phyloP scores from a whole-genome alignment of 441 rosid genomes.

The Erodium chrysanthum region DNA sequence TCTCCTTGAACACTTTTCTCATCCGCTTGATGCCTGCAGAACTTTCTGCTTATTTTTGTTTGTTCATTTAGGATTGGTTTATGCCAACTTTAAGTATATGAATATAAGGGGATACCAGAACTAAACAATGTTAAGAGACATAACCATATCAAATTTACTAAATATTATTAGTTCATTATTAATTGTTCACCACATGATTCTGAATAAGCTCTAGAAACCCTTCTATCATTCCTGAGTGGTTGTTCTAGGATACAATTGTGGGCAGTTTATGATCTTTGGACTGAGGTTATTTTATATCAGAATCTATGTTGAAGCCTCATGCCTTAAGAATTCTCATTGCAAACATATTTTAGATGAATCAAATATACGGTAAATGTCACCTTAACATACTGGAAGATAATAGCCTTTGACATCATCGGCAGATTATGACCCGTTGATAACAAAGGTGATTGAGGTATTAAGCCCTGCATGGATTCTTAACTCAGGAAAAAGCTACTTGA shows the following conservation, averaged over 20 bases:
- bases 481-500: background rate
- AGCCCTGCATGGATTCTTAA: background rate
- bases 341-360: background rate
- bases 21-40: background rate
- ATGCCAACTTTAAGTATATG: constrained; percentile 35
- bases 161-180: background rate
- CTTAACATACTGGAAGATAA: background rate
- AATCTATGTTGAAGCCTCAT: background rate
- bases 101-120: constrained; percentile 48
- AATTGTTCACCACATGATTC: background rate
- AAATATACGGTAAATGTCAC: background rate
- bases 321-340: background rate
- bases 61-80: constrained; percentile 30
- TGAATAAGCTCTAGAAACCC: background rate
- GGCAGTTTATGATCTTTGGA: background rate
- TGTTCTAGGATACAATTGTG: background rate
- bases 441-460: background rate
- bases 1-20: constrained; percentile 37
- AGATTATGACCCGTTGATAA: background rate
- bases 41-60: constrained; percentile 18
- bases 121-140: background rate
- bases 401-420: background rate
- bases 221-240: background rate
- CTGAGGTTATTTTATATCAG: background rate
- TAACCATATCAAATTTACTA: background rate